Percentiles rank a stretch among this genome's conserved stretches.
These are phyloP conservation scores for Ophiobolus disseminans DNA, from an alignment of 2,329 filamentous ascomycete species.

Conservation along the genomic window DNA sequence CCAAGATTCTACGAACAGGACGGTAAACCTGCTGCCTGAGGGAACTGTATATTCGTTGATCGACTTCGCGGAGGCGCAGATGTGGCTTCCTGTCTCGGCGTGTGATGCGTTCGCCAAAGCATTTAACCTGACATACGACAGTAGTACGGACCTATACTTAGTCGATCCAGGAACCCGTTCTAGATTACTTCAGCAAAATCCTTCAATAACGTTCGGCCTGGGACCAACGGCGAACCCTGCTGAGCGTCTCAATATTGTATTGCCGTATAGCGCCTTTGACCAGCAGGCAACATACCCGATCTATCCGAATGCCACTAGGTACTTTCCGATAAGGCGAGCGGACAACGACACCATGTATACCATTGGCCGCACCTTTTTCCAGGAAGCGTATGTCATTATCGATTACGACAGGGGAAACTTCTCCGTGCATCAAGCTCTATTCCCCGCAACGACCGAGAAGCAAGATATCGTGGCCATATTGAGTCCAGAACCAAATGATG, in stretches of 20 bases:
- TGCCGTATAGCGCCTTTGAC: constrained; percentile 57
- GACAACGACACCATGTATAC: constrained; percentile 62
- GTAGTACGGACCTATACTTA: constrained; percentile 41
- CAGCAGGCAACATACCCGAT: constrained; percentile 57
- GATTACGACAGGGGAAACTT: constrained; percentile 54
- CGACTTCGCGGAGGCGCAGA: constrained; percentile 46
- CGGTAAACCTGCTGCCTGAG: constrained; percentile 22
- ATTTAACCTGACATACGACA: constrained; percentile 48
- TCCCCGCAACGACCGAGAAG: constrained; percentile 9
- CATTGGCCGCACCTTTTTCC: constrained; percentile 70
- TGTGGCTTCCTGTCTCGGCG: constrained; percentile 46
- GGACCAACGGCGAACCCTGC: constrained; percentile 31
- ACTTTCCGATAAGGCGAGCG: constrained; percentile 69
- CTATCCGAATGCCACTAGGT: constrained; percentile 66
- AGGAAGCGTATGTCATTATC: constrained; percentile 64
- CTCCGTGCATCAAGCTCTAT: constrained; percentile 20
- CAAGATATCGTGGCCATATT: constrained; percentile 9
- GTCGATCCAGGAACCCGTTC: constrained; percentile 40
- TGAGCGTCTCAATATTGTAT: constrained; percentile 45
- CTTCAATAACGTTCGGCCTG: constrained; percentile 43
- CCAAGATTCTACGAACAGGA: constrained; percentile 26
- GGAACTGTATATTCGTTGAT: constrained; percentile 32
- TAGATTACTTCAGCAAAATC: constrained; percentile 25
- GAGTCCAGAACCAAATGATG: neutral
- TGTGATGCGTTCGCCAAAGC: constrained; percentile 47